A percentile compares a stretch with the other conserved stretches of the same genome.
Conservation (phyloP, 495 filamentous ascomycete species). For the Chlorociboria aeruginascens region DNA sequence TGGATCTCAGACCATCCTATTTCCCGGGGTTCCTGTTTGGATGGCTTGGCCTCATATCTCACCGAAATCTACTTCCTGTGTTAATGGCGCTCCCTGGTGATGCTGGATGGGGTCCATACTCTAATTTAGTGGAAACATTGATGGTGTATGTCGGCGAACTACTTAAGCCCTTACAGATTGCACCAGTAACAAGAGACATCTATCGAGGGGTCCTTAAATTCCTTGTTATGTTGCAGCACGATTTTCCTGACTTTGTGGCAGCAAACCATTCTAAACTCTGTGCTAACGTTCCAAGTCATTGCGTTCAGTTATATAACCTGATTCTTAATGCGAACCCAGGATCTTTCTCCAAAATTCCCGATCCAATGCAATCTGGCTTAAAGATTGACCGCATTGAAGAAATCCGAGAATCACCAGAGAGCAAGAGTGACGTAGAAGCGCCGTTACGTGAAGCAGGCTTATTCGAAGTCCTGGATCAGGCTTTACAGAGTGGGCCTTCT, state of each 20-base stretch:
- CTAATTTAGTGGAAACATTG: constrained; percentile 61
- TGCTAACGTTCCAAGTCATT: constrained; percentile 74
- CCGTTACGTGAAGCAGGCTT: constrained; percentile 51
- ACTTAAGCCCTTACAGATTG: constrained; percentile 60
- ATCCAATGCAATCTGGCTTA: constrained; percentile 67
- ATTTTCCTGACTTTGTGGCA: constrained; percentile 85
- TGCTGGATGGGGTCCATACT: constrained; percentile 63
- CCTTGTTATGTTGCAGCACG: constrained; percentile 76
- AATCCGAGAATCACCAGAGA: constrained; percentile 51
- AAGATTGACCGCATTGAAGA: constrained; percentile 75
- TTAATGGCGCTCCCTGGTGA: constrained; percentile 60
- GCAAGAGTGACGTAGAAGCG: constrained; percentile 46
- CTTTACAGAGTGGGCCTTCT: constrained; percentile 46
- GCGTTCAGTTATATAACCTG: constrained; percentile 79
- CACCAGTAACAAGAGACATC: constrained; percentile 61
- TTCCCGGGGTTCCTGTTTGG: constrained; percentile 73
- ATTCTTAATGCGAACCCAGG: constrained; percentile 73
- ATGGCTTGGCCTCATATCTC: constrained; percentile 72
- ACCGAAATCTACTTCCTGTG: constrained; percentile 76
- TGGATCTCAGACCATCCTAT: constrained; percentile 60
- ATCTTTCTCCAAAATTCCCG: constrained; percentile 61
- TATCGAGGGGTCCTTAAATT: constrained; percentile 78
- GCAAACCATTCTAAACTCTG: constrained; percentile 79
- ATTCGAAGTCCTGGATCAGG: constrained; percentile 52
- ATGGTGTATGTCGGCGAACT: constrained; percentile 68